These are phyloP conservation scores for Orychophragmus violaceus DNA, from an alignment of 345 rosid species.

Conservation along the genomic window DNA sequence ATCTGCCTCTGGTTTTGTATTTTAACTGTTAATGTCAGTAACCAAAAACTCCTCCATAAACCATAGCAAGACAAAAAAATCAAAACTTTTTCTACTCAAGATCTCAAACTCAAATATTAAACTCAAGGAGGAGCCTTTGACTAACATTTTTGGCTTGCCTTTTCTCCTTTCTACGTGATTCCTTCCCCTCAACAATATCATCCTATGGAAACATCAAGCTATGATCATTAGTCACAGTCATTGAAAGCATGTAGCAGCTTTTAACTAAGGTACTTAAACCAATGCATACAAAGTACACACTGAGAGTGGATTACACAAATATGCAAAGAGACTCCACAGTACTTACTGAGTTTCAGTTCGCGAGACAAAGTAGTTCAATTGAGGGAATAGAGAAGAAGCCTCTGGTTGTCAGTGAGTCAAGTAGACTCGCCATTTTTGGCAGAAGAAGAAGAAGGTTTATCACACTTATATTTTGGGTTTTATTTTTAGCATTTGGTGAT, in stretches of 20 bases:
- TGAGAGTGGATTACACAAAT: neutral
- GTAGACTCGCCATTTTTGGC: slow-evolving; percentile 27
- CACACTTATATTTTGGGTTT: slow-evolving; percentile 24
- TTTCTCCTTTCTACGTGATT: slow-evolving; percentile 46
- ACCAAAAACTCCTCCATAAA: neutral
- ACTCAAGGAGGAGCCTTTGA: neutral
- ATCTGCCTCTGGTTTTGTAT: slow-evolving; percentile 48
- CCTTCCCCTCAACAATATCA: slow-evolving; percentile 43
- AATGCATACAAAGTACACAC: neutral
- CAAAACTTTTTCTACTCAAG: neutral
- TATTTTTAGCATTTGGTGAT: neutral
- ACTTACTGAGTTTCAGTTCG: slow-evolving; percentile 51
- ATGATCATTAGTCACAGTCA: neutral
- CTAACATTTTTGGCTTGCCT: slow-evolving; percentile 42
- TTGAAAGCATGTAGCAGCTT: neutral
- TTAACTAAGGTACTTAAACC: neutral
- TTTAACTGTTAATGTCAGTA: neutral
- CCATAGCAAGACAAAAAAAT: neutral
- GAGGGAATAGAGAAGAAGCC: slow-evolving; percentile 23
- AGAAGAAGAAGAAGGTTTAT: slow-evolving; percentile 2
- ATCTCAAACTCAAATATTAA: neutral
- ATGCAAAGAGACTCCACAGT: no score
- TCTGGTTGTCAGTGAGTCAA: slow-evolving; percentile 29
- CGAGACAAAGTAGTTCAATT: slow-evolving; percentile 46
- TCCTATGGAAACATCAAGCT: slow-evolving; percentile 44